Percentiles rank a stretch among this genome's conserved stretches.
phyloP scores from a whole-genome alignment of 805 yeast species.

The Ogataea chonburiensis region DNA sequence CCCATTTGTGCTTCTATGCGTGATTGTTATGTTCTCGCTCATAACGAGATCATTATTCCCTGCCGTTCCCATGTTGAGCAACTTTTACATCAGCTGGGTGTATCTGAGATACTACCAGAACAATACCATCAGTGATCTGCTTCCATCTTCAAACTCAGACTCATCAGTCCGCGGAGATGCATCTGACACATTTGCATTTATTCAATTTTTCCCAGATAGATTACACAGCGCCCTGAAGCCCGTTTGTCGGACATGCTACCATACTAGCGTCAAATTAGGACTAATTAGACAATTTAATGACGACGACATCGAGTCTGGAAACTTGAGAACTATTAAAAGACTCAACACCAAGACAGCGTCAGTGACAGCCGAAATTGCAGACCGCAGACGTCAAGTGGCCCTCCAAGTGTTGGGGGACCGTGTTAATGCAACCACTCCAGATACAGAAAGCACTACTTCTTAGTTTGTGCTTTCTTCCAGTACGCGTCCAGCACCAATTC shows the following conservation, averaged over 20 bases:
- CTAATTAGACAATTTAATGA: conserved; percentile 62
- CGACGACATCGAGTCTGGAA: conserved; percentile 70
- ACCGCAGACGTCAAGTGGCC: conserved; percentile 76
- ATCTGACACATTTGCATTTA: conserved; percentile 80
- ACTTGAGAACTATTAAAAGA: conserved; percentile 67
- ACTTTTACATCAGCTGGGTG: conserved; percentile 69
- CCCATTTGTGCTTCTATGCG: conserved; percentile 46
- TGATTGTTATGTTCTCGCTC: conserved; percentile 32
- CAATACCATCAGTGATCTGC: conserved; percentile 34
- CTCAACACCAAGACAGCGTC: conserved; percentile 32
- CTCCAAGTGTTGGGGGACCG: conserved; percentile 67
- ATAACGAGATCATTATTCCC: conserved; percentile 42
- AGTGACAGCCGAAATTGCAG: conserved; percentile 50
- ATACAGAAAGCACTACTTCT: conserved; percentile 3
- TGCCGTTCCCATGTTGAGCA: conserved; percentile 51
- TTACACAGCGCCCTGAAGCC: conserved; percentile 51
- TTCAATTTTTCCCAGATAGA: conserved; percentile 77
- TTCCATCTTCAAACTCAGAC: conserved; percentile 25
- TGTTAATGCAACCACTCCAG: conserved; percentile 15
- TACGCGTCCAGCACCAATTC: conserved; percentile 45
- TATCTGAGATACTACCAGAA: conserved; percentile 78
- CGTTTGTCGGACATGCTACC: conserved; percentile 45
- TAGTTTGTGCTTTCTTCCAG: conserved; percentile 29
- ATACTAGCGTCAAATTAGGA: conserved; percentile 41
- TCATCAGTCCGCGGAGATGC: conserved; percentile 71